Conservation (phyloP, 75 land plant species). For the Sequoiadendron giganteum region DNA sequence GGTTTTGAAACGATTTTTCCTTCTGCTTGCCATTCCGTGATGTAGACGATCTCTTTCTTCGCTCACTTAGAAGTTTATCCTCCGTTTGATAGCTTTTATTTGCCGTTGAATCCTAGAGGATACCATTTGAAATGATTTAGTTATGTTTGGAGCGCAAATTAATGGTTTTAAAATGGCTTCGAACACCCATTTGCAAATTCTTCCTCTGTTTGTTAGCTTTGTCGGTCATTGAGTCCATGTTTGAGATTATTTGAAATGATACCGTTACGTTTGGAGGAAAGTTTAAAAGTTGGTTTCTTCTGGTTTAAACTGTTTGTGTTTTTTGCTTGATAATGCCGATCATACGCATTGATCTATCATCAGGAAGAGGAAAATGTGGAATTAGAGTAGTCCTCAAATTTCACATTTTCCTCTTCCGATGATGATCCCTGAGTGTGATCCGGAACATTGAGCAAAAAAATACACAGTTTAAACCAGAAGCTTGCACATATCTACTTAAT, state of each 20-base stretch:
- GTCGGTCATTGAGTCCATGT: neutral
- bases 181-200: neutral
- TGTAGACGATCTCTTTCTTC: neutral
- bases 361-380: no score
- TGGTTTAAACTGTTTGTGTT: no score
- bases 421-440: no score
- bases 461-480: no score
- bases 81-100: neutral
- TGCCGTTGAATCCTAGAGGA: neutral
- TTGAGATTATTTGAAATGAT: neutral
- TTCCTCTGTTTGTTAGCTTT: neutral
- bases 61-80: neutral
- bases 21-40: neutral
- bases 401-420: no score
- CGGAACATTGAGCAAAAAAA: no score
- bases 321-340: no score
- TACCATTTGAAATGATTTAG: neutral
- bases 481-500: no score
- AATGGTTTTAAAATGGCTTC: neutral
- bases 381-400: no score
- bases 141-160: neutral
- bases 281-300: neutral
- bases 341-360: no score
- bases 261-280: neutral
- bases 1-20: neutral